Evolutionary conservation across 1,284 basidiomycete species (phyloP).

Genomic region (Phaffia rhodozyma): DNA sequence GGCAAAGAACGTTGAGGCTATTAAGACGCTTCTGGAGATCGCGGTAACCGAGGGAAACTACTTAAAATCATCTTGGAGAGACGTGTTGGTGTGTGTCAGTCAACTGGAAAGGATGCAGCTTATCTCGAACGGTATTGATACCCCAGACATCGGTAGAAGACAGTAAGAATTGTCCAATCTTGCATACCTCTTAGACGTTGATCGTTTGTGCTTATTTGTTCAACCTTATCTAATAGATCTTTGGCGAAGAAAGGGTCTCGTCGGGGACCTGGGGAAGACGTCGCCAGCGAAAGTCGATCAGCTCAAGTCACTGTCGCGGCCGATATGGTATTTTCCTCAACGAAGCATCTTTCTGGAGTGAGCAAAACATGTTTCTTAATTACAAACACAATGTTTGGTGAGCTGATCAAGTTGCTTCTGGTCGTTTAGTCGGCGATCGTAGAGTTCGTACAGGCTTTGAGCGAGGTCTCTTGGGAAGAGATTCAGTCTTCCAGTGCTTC

Average conservation of each 20-base stretch:
- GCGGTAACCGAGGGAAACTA: slow-evolving; percentile 89
- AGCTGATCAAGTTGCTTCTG: slow-evolving; percentile 7
- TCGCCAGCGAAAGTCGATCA: slow-evolving; percentile 92
- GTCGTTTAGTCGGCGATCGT: slow-evolving; percentile 75
- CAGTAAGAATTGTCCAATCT: slow-evolving; percentile 44
- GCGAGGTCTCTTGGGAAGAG: slow-evolving; percentile 98
- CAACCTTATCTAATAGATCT: slow-evolving; percentile 2
- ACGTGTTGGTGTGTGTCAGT: slow-evolving; percentile 88
- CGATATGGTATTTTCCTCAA: slow-evolving; percentile 97
- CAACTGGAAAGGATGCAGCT: slow-evolving; percentile 96
- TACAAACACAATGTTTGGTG: slow-evolving; percentile 5
- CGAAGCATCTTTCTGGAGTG: slow-evolving; percentile 86
- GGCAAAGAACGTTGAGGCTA: slow-evolving; percentile 95
- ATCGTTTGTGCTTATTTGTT: background rate
- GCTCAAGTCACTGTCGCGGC: slow-evolving; percentile 97
- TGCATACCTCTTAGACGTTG: background rate
- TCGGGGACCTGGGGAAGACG: slow-evolving; percentile 63
- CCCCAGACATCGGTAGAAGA: slow-evolving; percentile 66
- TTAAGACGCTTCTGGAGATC: slow-evolving; percentile 82
- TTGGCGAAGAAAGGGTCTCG: slow-evolving; percentile 16
- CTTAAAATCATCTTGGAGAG: slow-evolving; percentile 88
- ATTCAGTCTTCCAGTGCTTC: slow-evolving; percentile 93
- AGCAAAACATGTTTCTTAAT: slow-evolving; percentile 28
- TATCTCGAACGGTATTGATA: slow-evolving; percentile 72
- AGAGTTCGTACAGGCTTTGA: slow-evolving; percentile 91